Conservation (phyloP, 1,284 basidiomycete genomes). For the Flammula alnicola region DNA sequence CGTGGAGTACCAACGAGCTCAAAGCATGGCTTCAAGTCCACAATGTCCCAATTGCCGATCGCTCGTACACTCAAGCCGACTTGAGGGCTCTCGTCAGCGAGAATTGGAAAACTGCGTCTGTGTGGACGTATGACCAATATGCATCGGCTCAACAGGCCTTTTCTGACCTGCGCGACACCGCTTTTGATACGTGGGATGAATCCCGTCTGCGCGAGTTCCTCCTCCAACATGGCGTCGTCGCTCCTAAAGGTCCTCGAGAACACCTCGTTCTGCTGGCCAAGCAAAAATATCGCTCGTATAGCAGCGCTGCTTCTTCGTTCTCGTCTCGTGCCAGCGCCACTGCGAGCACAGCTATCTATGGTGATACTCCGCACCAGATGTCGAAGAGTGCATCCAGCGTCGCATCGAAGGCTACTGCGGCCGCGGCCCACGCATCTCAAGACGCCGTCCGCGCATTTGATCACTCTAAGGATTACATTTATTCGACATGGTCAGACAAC, state of each 20-base stretch:
- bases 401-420: conserved; percentile 28
- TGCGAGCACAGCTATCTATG: conserved; percentile 61
- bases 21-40: conserved; percentile 75
- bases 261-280: conserved; percentile 81
- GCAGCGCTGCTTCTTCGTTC: conserved; percentile 55
- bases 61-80: conserved; percentile 50
- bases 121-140: conserved; percentile 68
- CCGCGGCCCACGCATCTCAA: conserved; percentile 55
- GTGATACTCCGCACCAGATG: conserved; percentile 53
- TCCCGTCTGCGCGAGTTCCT: conserved; percentile 80
- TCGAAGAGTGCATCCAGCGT: conserved; percentile 47
- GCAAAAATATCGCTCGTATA: conserved; percentile 66
- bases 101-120: conserved; percentile 64
- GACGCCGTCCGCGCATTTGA: conserved; percentile 65
- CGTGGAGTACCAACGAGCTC: conserved; percentile 70
- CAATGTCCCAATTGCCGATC: conserved; percentile 61
- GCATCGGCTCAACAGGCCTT: conserved; percentile 70
- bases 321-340: conserved; percentile 57
- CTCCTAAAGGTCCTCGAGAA: conserved; percentile 79
- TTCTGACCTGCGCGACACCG: conserved; percentile 54
- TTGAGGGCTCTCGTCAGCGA: conserved; percentile 61
- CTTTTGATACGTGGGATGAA: conserved; percentile 82
- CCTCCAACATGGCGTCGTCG: conserved; percentile 85
- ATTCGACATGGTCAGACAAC: conserved; percentile 87
- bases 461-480: conserved; percentile 84